These are phyloP conservation scores for Musa schizocarpa DNA, from an alignment of 176 grass and related monocot genomes.

Conservation along the genomic window DNA sequence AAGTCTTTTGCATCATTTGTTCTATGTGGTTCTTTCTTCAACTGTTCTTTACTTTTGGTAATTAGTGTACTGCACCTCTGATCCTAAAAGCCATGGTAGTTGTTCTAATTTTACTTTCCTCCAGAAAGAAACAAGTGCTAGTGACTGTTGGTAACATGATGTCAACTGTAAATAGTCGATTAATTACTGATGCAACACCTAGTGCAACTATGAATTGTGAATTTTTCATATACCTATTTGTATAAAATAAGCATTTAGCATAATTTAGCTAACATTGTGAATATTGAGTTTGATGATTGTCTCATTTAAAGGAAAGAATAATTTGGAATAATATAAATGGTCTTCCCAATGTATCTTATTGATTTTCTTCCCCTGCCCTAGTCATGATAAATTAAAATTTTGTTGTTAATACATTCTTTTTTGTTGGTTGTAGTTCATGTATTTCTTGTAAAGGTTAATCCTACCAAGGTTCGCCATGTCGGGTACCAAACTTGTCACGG, in stretches of 20 bases:
- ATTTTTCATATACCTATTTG: background rate
- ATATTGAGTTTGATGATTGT: too few species aligned
- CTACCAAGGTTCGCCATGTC: too few species aligned
- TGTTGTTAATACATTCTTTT: background rate
- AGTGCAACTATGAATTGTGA: background rate
- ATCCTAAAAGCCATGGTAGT: background rate
- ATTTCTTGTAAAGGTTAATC: too few species aligned
- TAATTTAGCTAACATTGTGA: background rate
- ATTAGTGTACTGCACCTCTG: background rate
- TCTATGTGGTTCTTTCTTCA: background rate
- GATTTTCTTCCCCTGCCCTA: background rate
- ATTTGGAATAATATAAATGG: too few species aligned
- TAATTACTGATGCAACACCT: background rate
- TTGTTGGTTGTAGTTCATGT: too few species aligned
- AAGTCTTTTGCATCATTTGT: background rate
- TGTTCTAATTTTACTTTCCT: background rate
- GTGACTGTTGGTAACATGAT: background rate
- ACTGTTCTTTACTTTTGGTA: background rate
- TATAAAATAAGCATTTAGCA: background rate
- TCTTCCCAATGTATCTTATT: too few species aligned
- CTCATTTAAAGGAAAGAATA: too few species aligned
- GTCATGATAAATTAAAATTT: background rate
- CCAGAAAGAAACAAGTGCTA: background rate
- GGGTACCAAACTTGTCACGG: too few species aligned
- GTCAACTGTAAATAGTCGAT: background rate